Conservation (phyloP, 1,284 basidiomycete genomes). For the Puccinia polysora region DNA sequence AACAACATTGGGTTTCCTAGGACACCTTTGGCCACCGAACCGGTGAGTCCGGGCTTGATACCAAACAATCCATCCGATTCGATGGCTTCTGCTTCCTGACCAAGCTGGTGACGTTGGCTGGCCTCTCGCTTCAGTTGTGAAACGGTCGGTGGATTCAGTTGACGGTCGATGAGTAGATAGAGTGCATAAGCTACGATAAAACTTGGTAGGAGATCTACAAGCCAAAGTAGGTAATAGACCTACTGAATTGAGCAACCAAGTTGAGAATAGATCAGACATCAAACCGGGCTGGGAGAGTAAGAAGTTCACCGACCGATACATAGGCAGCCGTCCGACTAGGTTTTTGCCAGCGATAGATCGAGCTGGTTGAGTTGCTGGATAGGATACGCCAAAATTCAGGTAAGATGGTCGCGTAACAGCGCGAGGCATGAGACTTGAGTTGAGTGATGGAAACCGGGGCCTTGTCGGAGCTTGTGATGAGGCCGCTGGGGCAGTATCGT, state of each 20-base stretch:
- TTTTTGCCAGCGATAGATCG: constrained; percentile 40
- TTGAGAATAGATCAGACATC: background rate
- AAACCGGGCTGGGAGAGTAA: background rate
- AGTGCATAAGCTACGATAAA: constrained; percentile 36
- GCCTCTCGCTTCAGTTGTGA: constrained; percentile 35
- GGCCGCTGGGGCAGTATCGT: constrained; percentile 14
- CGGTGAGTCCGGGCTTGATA: background rate
- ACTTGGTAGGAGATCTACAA: constrained; percentile 30
- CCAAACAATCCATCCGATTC: constrained; percentile 15
- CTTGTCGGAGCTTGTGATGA: constrained; percentile 4
- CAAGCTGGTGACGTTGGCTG: constrained; percentile 18
- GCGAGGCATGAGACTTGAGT: constrained; percentile 20
- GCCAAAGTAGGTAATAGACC: constrained; percentile 39
- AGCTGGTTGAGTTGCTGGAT: constrained; percentile 3
- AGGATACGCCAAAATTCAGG: constrained; percentile 29
- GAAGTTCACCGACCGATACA: constrained; percentile 12
- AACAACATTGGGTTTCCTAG: constrained; percentile 16
- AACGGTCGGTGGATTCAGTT: constrained; percentile 31
- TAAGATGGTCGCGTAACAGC: constrained; percentile 24
- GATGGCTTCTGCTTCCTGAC: constrained; percentile 23
- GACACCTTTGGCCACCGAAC: constrained; percentile 21
- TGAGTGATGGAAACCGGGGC: constrained; percentile 15
- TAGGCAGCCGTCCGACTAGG: constrained; percentile 19
- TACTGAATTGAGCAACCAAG: background rate
- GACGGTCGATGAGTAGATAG: constrained; percentile 27